Conservation (phyloP, 352 stramenopile genomes). For the Phytophthora rubi region DNA sequence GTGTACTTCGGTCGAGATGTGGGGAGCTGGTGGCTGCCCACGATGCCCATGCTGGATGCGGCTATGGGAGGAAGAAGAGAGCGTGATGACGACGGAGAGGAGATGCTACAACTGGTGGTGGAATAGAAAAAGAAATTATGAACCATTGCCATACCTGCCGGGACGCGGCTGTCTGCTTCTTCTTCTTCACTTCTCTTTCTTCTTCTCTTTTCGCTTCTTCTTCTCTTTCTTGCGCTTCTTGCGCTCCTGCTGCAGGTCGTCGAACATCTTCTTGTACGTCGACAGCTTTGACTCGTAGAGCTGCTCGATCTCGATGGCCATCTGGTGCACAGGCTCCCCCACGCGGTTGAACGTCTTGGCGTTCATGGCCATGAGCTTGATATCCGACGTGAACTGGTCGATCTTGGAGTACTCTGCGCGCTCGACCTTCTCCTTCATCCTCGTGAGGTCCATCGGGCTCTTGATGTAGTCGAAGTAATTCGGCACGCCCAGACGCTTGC, state of each 20-base stretch:
- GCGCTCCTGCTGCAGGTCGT: constrained; percentile 78
- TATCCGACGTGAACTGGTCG: constrained; percentile 77
- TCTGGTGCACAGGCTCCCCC: constrained; percentile 83
- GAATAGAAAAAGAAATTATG: constrained; percentile 33
- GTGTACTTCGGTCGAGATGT: constrained; percentile 74
- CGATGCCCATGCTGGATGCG: constrained; percentile 47
- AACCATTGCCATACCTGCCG: constrained; percentile 7
- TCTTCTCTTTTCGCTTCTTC: constrained; percentile 92
- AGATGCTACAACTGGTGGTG: constrained; percentile 51
- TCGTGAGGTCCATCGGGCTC: constrained; percentile 83
- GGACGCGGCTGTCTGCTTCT: constrained; percentile 38
- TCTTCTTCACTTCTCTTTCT: constrained; percentile 78
- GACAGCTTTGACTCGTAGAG: constrained; percentile 76
- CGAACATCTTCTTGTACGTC: constrained; percentile 72
- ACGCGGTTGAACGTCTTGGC: constrained; percentile 88
- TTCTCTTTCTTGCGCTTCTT: constrained; percentile 92
- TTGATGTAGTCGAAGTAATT: constrained; percentile 90
- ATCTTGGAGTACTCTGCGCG: constrained; percentile 77
- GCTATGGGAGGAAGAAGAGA: constrained; percentile 28
- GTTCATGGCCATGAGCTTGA: constrained; percentile 84
- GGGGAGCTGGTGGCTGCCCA: constrained; percentile 65
- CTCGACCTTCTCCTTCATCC: constrained; percentile 86
- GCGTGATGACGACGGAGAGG: constrained; percentile 20
- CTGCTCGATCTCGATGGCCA: constrained; percentile 82
- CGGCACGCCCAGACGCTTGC: constrained; percentile 78